Conservation (phyloP, 768 basidiomycete genomes). For the Suillus variegatus region DNA sequence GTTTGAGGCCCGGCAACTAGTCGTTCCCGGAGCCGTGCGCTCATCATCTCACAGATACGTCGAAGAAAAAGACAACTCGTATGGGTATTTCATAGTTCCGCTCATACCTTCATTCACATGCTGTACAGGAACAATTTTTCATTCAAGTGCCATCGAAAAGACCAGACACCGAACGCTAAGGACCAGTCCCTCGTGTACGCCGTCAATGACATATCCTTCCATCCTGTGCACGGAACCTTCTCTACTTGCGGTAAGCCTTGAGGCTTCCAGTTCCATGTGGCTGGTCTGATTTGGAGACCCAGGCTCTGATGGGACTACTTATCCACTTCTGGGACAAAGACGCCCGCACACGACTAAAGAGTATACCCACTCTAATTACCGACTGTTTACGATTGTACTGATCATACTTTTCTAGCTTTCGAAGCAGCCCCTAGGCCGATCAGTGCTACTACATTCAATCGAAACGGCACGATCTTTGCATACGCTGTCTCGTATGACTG, state of each 20-base stretch:
- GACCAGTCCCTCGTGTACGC: constrained; percentile 74
- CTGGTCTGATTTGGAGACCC: constrained; percentile 1
- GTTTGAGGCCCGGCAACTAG: no score
- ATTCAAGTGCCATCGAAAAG: constrained; percentile 80
- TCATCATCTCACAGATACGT: constrained; percentile 58
- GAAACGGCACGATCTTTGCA: constrained; percentile 85
- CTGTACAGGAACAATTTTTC: constrained; percentile 72
- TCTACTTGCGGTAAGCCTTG: constrained; percentile 65
- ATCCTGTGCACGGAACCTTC: constrained; percentile 83
- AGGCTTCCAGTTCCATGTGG: constrained; percentile 22
- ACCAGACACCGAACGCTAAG: constrained; percentile 54
- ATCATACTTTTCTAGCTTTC: constrained; percentile 51
- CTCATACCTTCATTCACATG: constrained; percentile 1
- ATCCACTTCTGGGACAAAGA: constrained; percentile 97
- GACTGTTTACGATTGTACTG: neutral
- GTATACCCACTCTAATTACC: constrained; percentile 42
- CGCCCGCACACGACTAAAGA: constrained; percentile 87
- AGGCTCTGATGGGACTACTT: constrained; percentile 84
- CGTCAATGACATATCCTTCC: constrained; percentile 87
- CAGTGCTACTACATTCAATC: constrained; percentile 80
- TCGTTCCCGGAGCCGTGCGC: neutral
- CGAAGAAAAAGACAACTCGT: constrained; percentile 81
- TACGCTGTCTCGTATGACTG: constrained; percentile 94
- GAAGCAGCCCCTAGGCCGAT: constrained; percentile 77
- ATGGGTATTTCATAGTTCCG: constrained; percentile 23